Conservation (phyloP, 2,329 filamentous ascomycete genomes). For the Aureobasidium sp. region DNA sequence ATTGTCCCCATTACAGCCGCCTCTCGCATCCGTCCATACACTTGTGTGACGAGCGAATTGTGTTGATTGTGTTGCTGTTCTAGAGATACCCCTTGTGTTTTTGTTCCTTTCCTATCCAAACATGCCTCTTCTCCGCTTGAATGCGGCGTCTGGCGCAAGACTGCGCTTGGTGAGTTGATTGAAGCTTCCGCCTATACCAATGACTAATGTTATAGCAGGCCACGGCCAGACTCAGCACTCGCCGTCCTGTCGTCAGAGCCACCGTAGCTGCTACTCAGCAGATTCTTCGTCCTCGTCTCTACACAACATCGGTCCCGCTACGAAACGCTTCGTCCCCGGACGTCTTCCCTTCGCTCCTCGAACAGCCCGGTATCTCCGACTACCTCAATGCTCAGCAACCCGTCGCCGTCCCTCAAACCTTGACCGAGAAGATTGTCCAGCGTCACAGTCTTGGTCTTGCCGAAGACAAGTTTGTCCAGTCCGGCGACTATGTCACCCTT, state of each 20-base stretch:
- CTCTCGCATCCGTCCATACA: not conserved
- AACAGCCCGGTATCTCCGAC: conserved; percentile 56
- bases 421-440: conserved; percentile 92
- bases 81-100: not conserved
- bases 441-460: conserved; percentile 68
- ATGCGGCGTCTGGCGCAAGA: conserved; percentile 4
- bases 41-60: not conserved
- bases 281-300: conserved; percentile 10
- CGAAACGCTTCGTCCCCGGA: conserved; percentile 36
- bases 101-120: not conserved
- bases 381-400: conserved; percentile 55
- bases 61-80: not conserved
- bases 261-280: not conserved
- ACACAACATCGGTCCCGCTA: conserved; percentile 12
- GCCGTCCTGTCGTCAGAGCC: conserved; percentile 2
- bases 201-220: conserved; percentile 9
- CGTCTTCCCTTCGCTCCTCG: conserved; percentile 58
- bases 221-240: conserved; percentile 14
- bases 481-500: conserved; percentile 79
- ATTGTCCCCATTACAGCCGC: not conserved
- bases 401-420: conserved; percentile 58
- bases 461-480: conserved; percentile 64
- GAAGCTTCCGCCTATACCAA: not conserved
- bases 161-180: conserved; percentile 4
- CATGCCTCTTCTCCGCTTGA: conserved; percentile 10